phyloP scores from a whole-genome alignment of 1,284 basidiomycete genomes.

The Ustilago nuda region DNA sequence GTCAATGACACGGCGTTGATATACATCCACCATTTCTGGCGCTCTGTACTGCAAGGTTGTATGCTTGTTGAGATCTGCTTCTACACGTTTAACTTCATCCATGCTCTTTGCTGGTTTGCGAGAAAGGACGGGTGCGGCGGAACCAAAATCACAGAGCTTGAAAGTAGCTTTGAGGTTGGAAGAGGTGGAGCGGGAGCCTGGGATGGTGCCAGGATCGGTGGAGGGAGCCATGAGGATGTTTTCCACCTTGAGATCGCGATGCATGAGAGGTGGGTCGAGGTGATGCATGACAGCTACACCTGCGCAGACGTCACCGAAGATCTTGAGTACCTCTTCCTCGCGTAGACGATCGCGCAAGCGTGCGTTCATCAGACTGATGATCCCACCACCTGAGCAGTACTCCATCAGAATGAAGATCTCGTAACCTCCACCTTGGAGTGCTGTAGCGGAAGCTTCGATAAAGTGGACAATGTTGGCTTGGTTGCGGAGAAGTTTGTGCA shows the following conservation, averaged over 20 bases:
- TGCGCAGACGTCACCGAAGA: conserved; percentile 75
- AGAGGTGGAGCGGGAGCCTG: conserved; percentile 72
- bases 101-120: conserved; percentile 54
- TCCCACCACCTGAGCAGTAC: conserved; percentile 89
- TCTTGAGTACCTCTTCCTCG: conserved; percentile 94
- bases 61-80: conserved; percentile 91
- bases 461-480: conserved; percentile 93
- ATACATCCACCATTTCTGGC: conserved; percentile 97
- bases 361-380: conserved; percentile 99
- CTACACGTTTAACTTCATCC: conserved; percentile 78
- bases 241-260: conserved; percentile 94
- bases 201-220: conserved; percentile 42
- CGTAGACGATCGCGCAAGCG: conserved; percentile 90
- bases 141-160: conserved; percentile 99
- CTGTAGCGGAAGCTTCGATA: conserved; percentile 80
- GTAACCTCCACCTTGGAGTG: conserved; percentile 76
- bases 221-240: conserved; percentile 83
- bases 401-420: conserved; percentile 99
- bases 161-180: conserved; percentile 72
- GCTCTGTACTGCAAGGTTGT: conserved; percentile 95
- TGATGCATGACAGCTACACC: conserved; percentile 81
- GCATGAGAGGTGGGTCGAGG: conserved; percentile 85
- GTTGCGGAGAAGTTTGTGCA: conserved; percentile 90
- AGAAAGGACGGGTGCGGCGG: conserved; percentile 76
- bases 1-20: conserved; percentile 83